These are phyloP conservation scores for Apophysomyces ossiformis DNA, from an alignment of 371 early-diverging fungal species.

Conservation along the genomic window DNA sequence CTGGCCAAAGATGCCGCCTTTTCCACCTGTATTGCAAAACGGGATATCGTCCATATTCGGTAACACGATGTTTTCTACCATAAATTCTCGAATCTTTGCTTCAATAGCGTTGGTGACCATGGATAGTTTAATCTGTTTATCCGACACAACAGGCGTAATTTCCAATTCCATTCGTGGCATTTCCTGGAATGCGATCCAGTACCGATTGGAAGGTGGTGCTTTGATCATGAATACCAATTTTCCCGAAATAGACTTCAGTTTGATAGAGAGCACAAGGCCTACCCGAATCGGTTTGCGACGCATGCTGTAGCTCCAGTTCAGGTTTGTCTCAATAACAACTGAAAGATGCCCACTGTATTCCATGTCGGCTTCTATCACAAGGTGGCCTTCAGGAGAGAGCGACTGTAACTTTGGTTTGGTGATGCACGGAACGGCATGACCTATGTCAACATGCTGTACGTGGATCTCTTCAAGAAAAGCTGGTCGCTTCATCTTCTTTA, in stretches of 20 bases:
- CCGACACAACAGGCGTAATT: conserved; percentile 84
- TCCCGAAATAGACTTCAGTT: conserved; percentile 67
- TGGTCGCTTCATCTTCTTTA: conserved; percentile 67
- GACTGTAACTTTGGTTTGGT: conserved; percentile 75
- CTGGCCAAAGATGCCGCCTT: conserved; percentile 67
- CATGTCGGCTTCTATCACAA: conserved; percentile 74
- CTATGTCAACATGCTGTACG: conserved; percentile 75
- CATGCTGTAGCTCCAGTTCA: conserved; percentile 45
- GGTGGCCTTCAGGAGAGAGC: conserved; percentile 70
- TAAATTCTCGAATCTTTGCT: conserved; percentile 78
- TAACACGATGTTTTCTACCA: conserved; percentile 79
- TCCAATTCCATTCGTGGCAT: conserved; percentile 77
- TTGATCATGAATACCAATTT: conserved; percentile 79
- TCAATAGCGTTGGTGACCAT: conserved; percentile 84
- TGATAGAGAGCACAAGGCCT: conserved; percentile 76
- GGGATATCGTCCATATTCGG: conserved; percentile 92
- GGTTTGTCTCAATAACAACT: conserved; percentile 72
- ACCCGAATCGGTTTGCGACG: conserved; percentile 75
- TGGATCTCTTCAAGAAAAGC: conserved; percentile 79
- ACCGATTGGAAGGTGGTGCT: conserved; percentile 83
- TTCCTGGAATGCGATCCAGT: conserved; percentile 88
- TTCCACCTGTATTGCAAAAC: conserved; percentile 70
- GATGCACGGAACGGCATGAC: conserved; percentile 82
- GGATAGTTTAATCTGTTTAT: conserved; percentile 78
- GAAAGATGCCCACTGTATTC: conserved; percentile 78